Base-by-base conservation (phyloP, 108 stramenopile species). In the Cyclotella cryptica region DNA sequence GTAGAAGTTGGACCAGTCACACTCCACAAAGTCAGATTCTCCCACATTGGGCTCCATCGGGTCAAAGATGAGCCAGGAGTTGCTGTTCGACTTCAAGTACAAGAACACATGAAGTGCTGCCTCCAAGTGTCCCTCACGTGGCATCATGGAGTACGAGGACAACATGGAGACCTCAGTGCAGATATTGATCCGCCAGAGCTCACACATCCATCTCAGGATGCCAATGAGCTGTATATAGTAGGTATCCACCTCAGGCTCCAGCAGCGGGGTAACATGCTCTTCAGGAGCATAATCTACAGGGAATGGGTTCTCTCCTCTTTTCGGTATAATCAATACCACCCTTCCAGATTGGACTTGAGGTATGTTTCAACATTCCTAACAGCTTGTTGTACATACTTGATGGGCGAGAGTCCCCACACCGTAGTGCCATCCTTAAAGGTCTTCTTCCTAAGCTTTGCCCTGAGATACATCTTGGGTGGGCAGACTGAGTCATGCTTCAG, bases 131-230 rank as follows among this genome's bases (percentile, higher is more conserved):
- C 81, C 84, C 14, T 71, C 78, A 0, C 88, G 58, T 19, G 88
- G 83, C 28, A 60, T 29, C 3, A 83, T 83, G 3, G 68, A 53
- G 65, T 74, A 71, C 12, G 78, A 72, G 19, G 87, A 71, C 21
- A 89, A 18, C 62, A 86, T 71, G 43, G 84, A 85, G 0, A 85
- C 81, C 85, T 35, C 83, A 21, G 41, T 52, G 19, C 30, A 26
- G 22, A 89, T 84, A 52, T 89, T 85, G 22, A 86, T 42, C 40
- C 84, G 44, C 35, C 86, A 82, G n/a, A 87, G 44, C 44, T 90
- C 85, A 24, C 86, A 83, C 42, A 75, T 75, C 87, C 85, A 90
- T 29, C 84, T 69, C 8, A 87, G 51, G 27, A 85, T 49, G 21
- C 84, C 84, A 1, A 85, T 77, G 28, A 71, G 30, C 43, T 46